phyloP scores from a whole-genome alignment of 2,329 filamentous ascomycete genomes.

The Juglanconis sp. region DNA sequence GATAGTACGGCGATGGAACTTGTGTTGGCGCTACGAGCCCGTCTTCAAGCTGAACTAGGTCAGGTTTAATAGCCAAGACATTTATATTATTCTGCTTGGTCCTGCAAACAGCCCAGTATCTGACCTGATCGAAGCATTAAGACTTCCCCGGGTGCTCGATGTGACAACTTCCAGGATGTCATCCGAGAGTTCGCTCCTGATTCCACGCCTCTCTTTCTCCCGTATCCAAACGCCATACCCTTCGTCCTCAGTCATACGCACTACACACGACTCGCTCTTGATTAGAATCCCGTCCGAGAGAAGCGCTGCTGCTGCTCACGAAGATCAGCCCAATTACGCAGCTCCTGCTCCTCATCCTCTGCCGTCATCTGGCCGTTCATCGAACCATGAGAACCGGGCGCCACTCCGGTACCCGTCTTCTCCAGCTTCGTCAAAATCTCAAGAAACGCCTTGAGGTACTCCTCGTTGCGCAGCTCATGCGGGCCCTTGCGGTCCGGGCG shows the following conservation, averaged over 20 bases:
- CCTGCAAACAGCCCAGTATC: too few relatives aligned
- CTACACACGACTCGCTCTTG: not conserved
- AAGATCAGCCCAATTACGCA: constrained; percentile 74
- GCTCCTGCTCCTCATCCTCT: constrained; percentile 71
- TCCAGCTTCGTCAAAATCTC: constrained; percentile 74
- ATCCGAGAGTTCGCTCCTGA: too few relatives aligned
- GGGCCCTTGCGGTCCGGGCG: constrained; percentile 49
- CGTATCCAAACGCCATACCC: too few relatives aligned
- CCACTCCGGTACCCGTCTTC: constrained; percentile 45
- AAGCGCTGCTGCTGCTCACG: constrained; percentile 69
- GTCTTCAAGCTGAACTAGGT: too few relatives aligned
- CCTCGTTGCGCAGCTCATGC: constrained; percentile 58
- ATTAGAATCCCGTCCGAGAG: not conserved
- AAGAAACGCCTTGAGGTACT: constrained; percentile 69
- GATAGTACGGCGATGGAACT: too few relatives aligned
- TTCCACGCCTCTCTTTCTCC: too few relatives aligned
- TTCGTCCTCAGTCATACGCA: not conserved
- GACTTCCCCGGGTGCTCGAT: too few relatives aligned
- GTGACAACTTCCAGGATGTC: too few relatives aligned
- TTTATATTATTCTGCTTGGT: too few relatives aligned
- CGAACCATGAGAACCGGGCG: constrained; percentile 21
- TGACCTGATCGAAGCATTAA: too few relatives aligned
- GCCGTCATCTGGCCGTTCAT: constrained; percentile 38
- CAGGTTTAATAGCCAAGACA: too few relatives aligned
- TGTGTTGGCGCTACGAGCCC: too few relatives aligned